Conservation (phyloP, 202 grass and related monocot species). For the Setaria viridis region DNA sequence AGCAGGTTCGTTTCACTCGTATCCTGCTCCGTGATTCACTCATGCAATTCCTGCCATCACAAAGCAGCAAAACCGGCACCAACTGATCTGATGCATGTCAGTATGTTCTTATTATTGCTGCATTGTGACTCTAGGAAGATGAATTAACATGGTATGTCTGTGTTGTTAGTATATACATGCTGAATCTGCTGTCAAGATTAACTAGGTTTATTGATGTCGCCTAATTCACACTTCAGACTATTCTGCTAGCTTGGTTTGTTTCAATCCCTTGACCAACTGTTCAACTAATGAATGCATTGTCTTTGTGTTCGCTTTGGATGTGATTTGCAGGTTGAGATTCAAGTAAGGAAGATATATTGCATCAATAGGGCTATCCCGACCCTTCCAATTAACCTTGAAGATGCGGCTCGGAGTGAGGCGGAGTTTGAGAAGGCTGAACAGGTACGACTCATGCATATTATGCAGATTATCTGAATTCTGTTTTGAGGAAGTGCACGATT, state of each 20-base stretch:
- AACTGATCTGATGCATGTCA: neutral
- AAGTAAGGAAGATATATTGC: conserved; percentile 87
- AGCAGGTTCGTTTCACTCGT: conserved; percentile 55
- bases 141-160: neutral
- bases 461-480: neutral
- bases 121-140: neutral
- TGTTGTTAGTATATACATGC: neutral
- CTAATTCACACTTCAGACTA: neutral
- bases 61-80: neutral
- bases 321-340: conserved; percentile 72
- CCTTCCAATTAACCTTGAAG: conserved; percentile 91
- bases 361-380: conserved; percentile 77
- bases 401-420: conserved; percentile 73
- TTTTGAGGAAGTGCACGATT: conserved; percentile 9
- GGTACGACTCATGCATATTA: conserved; percentile 15
- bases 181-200: neutral
- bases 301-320: neutral
- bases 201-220: neutral
- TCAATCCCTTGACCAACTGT: neutral
- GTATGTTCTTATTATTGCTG: neutral
- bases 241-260: neutral
- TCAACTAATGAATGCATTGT: conserved; percentile 6
- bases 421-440: conserved; percentile 84
- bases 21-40: neutral
- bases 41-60: neutral